These are phyloP conservation scores for Apiotrichum brassicae DNA, from an alignment of 1,284 basidiomycete species.

Conservation along the genomic window DNA sequence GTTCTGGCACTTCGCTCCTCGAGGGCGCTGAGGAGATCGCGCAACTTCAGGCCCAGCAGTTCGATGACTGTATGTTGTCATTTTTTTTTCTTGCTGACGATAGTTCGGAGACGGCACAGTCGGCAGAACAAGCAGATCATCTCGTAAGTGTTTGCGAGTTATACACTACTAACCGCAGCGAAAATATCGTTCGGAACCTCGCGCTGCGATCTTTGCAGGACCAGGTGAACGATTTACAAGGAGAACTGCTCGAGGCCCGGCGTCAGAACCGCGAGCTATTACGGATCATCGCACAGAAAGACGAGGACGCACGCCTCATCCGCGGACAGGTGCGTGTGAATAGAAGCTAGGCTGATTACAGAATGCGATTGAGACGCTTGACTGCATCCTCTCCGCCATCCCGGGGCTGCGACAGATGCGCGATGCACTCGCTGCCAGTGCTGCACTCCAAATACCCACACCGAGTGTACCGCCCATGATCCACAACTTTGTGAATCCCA, in stretches of 20 bases:
- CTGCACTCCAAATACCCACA: not conserved
- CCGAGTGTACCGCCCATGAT: not conserved
- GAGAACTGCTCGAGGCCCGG: conserved; percentile 10
- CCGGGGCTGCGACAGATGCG: conserved; percentile 9
- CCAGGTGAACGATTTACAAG: conserved; percentile 13
- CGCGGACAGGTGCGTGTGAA: conserved; percentile 12
- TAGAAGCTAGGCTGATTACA: no score
- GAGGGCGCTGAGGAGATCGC: not conserved
- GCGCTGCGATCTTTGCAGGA: conserved; percentile 8
- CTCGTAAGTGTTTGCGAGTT: not conserved
- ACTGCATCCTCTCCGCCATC: conserved; percentile 6
- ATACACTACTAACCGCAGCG: not conserved
- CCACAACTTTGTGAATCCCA: conserved; percentile 6
- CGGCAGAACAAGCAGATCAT: conserved; percentile 19
- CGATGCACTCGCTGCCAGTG: not conserved
- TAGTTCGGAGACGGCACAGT: conserved; percentile 16
- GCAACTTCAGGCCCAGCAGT: conserved; percentile 1
- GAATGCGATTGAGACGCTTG: conserved; percentile 4
- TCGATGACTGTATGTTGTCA: conserved; percentile 9
- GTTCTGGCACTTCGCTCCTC: not conserved
- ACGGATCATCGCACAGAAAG: conserved; percentile 12
- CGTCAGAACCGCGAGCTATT: not conserved
- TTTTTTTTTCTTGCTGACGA: not conserved
- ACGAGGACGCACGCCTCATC: conserved; percentile 1
- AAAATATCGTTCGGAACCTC: conserved; percentile 14